Conservation (phyloP, 805 yeast species). For the Candida argentea region DNA sequence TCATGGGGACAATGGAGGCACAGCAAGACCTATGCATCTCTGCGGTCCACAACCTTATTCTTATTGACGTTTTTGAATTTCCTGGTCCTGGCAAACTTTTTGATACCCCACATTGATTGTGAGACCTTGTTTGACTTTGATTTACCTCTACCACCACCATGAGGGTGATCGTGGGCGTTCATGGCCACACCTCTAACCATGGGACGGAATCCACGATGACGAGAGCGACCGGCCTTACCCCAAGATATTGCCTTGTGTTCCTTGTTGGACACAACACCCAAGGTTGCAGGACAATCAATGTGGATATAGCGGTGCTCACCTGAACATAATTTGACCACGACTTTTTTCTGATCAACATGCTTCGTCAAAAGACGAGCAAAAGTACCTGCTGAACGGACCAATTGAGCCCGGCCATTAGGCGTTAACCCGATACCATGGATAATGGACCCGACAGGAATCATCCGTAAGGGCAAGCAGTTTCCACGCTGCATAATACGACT, state of each 20-base stretch:
- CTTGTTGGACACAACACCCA: conserved; percentile 86
- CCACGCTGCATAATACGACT: conserved; percentile 87
- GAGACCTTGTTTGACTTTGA: conserved; percentile 92
- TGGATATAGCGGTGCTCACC: conserved; percentile 93
- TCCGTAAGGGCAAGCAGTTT: conserved; percentile 81
- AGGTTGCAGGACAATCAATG: conserved; percentile 81
- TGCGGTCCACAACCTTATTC: conserved; percentile 85
- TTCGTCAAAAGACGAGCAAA: conserved; percentile 83
- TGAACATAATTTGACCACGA: conserved; percentile 71
- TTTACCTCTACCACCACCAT: conserved; percentile 99
- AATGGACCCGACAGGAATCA: conserved; percentile 93
- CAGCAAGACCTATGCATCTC: conserved; percentile 25
- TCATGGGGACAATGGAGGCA: too few species aligned
- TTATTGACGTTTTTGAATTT: conserved; percentile 78
- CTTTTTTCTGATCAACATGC: conserved; percentile 57
- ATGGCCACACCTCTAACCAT: conserved; percentile 95
- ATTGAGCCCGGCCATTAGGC: conserved; percentile 67
- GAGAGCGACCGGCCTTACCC: conserved; percentile 95
- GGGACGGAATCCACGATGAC: conserved; percentile 91
- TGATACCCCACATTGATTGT: conserved; percentile 94
- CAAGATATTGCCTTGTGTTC: conserved; percentile 82
- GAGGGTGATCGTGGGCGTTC: conserved; percentile 97
- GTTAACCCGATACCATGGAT: conserved; percentile 77
- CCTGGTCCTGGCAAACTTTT: conserved; percentile 91
- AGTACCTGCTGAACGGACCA: conserved; percentile 92